A percentile compares a stretch with the other conserved stretches of the same genome.
Evolutionary conservation across 306 rosid genomes (phyloP).

Genomic region (Mucuna pruriens): DNA sequence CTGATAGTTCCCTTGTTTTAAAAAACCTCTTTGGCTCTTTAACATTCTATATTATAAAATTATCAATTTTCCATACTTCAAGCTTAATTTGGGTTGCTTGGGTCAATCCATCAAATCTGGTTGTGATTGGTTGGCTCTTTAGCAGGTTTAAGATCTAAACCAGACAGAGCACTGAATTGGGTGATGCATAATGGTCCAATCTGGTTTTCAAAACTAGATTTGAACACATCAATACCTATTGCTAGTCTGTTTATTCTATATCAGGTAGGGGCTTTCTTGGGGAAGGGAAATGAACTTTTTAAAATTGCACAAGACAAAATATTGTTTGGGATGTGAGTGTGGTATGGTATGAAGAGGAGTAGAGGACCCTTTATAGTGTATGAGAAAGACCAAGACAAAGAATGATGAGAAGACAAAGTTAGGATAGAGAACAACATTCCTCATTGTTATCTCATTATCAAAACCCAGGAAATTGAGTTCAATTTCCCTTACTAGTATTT

Average conservation of each 20-base stretch:
- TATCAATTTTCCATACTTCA: not conserved
- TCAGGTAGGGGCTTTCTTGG: not conserved
- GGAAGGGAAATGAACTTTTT: not conserved
- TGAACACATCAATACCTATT: not conserved
- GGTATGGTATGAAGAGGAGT: not conserved
- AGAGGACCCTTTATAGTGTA: not conserved
- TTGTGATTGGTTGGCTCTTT: conserved; percentile 17
- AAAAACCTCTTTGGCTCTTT: not conserved
- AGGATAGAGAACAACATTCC: not conserved
- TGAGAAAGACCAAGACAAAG: not conserved
- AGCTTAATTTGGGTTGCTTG: conserved; percentile 6
- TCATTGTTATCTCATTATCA: not conserved
- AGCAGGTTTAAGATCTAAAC: conserved; percentile 22
- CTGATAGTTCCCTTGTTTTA: conserved; percentile 13
- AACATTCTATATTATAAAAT: conserved; percentile 3
- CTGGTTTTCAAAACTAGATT: not conserved
- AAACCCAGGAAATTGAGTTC: not conserved
- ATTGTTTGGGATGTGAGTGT: conserved; percentile 3
- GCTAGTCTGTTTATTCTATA: not conserved
- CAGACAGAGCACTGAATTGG: not conserved
- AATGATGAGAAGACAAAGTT: not conserved
- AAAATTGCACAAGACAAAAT: not conserved
- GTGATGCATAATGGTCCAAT: not conserved
- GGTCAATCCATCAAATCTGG: conserved; percentile 14
- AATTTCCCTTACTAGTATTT: not conserved